Percentiles rank a stretch among this genome's conserved stretches.
Evolutionary conservation across 2,329 filamentous ascomycete species (phyloP).

Genomic region (Cordyceps farinosa): DNA sequence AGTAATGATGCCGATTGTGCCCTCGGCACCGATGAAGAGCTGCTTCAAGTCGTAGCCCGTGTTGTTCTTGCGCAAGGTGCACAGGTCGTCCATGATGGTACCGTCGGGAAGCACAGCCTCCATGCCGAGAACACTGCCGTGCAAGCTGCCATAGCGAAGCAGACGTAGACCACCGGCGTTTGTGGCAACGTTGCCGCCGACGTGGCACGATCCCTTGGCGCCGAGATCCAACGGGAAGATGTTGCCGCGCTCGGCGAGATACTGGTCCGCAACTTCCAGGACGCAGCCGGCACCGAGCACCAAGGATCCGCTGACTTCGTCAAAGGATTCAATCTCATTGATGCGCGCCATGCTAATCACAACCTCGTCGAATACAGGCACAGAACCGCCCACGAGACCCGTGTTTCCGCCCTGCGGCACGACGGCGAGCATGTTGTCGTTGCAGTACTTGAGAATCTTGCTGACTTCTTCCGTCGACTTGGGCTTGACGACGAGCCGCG

Average conservation of each 20-base stretch:
- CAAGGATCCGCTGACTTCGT: conserved; percentile 85
- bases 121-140: conserved; percentile 87
- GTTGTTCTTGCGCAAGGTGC: conserved; percentile 92
- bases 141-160: conserved; percentile 87
- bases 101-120: conserved; percentile 93
- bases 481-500: conserved; percentile 82
- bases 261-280: conserved; percentile 83
- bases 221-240: conserved; percentile 97
- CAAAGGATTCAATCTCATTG: conserved; percentile 88
- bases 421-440: conserved; percentile 84
- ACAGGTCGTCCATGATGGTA: conserved; percentile 85
- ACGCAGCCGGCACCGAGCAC: conserved; percentile 90
- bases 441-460: conserved; percentile 90
- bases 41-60: conserved; percentile 98
- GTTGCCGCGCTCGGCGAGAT: conserved; percentile 75
- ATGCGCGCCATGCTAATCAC: conserved; percentile 87
- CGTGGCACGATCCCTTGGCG: conserved; percentile 93
- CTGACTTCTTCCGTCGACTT: conserved; percentile 82
- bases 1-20: conserved; percentile 92
- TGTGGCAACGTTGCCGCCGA: conserved; percentile 92
- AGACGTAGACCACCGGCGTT: conserved; percentile 91
- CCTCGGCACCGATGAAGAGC: conserved; percentile 92
- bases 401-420: conserved; percentile 98
- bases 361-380: conserved; percentile 98
- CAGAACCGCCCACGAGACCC: conserved; percentile 88